These are phyloP conservation scores for Zygotorulaspora sp. DNA, from an alignment of 805 yeast genomes.

Conservation along the genomic window DNA sequence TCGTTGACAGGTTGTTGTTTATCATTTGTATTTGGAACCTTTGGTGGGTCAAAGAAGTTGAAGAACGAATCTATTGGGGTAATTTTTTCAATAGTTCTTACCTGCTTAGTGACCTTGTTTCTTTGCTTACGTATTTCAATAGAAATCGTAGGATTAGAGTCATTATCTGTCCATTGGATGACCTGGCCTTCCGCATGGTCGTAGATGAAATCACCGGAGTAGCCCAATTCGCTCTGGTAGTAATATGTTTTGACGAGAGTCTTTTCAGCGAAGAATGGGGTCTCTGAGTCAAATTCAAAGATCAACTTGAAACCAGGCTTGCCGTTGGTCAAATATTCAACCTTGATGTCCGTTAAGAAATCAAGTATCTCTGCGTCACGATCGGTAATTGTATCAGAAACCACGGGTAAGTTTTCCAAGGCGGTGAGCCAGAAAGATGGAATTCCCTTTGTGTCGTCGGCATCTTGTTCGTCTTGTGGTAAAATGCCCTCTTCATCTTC, in stretches of 20 bases:
- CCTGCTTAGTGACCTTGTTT: constrained; percentile 93
- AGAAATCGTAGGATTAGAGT: constrained; percentile 73
- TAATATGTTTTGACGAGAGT: constrained; percentile 79
- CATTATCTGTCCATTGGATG: constrained; percentile 79
- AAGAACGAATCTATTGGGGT: constrained; percentile 95
- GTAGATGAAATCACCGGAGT: constrained; percentile 92
- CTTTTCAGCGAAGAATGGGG: constrained; percentile 72
- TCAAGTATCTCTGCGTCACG: constrained; percentile 82
- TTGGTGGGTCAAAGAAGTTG: constrained; percentile 93
- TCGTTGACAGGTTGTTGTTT: constrained; percentile 37
- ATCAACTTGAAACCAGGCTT: constrained; percentile 82
- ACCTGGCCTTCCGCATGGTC: constrained; percentile 90
- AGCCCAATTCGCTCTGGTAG: constrained; percentile 90
- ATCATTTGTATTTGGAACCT: constrained; percentile 44
- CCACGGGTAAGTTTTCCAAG: constrained; percentile 74
- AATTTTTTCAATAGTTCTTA: constrained; percentile 89
- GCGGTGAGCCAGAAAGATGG: constrained; percentile 98
- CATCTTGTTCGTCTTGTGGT: constrained; percentile 43
- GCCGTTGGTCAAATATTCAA: constrained; percentile 62
- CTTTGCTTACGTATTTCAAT: constrained; percentile 96
- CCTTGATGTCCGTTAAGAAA: constrained; percentile 60
- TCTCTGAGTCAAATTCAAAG: constrained; percentile 68
- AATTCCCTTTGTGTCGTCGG: constrained; percentile 57
- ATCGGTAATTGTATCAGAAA: constrained; percentile 81
- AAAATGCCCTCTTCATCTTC: constrained; percentile 42